Evolutionary conservation across 163 green algal species (phyloP).

Genomic region (Scenedesmus sp.): DNA sequence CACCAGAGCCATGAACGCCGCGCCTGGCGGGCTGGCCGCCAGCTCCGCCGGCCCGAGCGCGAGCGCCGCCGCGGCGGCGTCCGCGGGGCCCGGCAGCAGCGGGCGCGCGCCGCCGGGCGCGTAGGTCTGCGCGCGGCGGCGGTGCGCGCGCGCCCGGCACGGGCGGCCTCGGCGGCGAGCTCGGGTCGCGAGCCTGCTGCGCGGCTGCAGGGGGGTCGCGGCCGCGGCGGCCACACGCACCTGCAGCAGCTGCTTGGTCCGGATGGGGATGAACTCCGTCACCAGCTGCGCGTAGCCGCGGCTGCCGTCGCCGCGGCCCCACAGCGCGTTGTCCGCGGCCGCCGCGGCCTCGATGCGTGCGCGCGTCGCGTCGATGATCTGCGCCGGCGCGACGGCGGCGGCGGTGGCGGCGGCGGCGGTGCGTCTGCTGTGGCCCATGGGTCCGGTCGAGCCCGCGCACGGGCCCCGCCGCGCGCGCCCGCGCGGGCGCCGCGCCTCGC

Average conservation of each 20-base stretch:
- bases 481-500: slow-evolving; percentile 46
- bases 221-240: not conserved
- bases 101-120: slow-evolving; percentile 48
- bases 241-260: slow-evolving; percentile 49
- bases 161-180: no score
- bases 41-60: not conserved
- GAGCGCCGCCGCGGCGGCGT: not conserved
- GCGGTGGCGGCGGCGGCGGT: not conserved
- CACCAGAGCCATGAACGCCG: slow-evolving; percentile 14
- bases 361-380: slow-evolving; percentile 27
- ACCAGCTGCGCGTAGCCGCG: slow-evolving; percentile 52
- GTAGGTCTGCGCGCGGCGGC: slow-evolving; percentile 42
- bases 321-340: slow-evolving; percentile 14
- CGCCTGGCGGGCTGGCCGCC: not conserved
- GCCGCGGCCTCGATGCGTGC: slow-evolving; percentile 1
- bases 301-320: slow-evolving; percentile 34
- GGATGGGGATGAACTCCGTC: slow-evolving; percentile 56
- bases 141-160: no score
- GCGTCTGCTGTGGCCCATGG: not conserved
- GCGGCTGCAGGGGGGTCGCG: not conserved
- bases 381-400: not conserved
- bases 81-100: slow-evolving; percentile 47
- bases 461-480: not conserved
- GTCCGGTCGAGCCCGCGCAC: not conserved
- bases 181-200: not conserved